Percentiles rank a stretch among this genome's conserved stretches.
Conservation (phyloP, 805 yeast genomes). For the Nakazawaea populi region DNA sequence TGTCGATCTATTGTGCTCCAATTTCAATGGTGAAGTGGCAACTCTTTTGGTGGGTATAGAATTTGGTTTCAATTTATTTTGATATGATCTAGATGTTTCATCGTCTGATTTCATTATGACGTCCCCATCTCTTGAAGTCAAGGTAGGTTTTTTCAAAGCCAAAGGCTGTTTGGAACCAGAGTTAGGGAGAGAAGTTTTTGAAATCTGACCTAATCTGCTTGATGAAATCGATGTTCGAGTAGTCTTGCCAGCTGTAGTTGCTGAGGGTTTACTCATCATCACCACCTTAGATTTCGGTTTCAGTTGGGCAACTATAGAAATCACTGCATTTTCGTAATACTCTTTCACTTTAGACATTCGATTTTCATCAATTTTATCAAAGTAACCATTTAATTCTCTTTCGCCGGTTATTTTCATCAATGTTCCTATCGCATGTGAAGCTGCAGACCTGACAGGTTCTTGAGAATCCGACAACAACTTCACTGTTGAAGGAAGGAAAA, state of each 20-base stretch:
- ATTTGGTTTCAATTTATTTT: not conserved
- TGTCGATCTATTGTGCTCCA: slow-evolving; percentile 14
- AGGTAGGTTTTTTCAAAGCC: slow-evolving; percentile 9
- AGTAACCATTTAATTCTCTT: slow-evolving; percentile 49
- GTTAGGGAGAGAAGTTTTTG: slow-evolving; percentile 9
- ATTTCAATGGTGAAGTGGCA: slow-evolving; percentile 65
- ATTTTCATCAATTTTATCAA: slow-evolving; percentile 73
- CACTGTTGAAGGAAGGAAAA: slow-evolving; percentile 46
- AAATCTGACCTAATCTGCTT: not conserved
- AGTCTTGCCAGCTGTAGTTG: slow-evolving; percentile 7
- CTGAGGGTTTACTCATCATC: not conserved
- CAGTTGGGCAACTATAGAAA: slow-evolving; percentile 40
- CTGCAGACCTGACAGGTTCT: slow-evolving; percentile 74
- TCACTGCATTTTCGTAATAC: slow-evolving; percentile 41
- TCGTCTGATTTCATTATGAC: not conserved
- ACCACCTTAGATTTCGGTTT: slow-evolving; percentile 2
- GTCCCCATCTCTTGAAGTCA: not conserved
- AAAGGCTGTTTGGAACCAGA: slow-evolving; percentile 13
- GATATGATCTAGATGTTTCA: not conserved
- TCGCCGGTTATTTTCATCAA: slow-evolving; percentile 80
- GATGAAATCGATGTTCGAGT: slow-evolving; percentile 3
- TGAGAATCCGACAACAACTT: slow-evolving; percentile 77
- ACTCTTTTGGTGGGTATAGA: slow-evolving; percentile 58
- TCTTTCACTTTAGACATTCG: slow-evolving; percentile 61
- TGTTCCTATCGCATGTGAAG: slow-evolving; percentile 75